Conservation (phyloP, 2,329 filamentous ascomycete genomes). For the Pochonia chlamydosporia region DNA sequence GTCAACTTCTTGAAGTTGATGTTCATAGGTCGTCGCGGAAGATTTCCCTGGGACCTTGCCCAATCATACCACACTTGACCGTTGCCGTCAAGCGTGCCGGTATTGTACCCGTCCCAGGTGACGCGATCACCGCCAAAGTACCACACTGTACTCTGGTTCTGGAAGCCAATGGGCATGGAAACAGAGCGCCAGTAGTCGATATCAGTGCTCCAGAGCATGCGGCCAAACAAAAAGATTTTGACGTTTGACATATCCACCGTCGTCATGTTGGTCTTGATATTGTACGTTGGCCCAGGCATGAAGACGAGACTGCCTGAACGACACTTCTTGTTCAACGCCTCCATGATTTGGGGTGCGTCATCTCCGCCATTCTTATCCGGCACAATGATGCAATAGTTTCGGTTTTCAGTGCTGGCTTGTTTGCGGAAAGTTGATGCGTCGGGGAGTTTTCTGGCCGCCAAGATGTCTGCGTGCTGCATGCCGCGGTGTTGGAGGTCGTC, state of each 20-base stretch:
- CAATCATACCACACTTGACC: conserved; percentile 55
- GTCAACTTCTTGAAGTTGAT: conserved; percentile 37
- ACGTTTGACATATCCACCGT: conserved; percentile 26
- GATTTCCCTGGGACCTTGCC: conserved; percentile 36
- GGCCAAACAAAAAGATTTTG: conserved; percentile 37
- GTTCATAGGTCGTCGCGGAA: conserved; percentile 45
- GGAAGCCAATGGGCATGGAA: conserved; percentile 45
- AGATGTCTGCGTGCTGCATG: conserved; percentile 1
- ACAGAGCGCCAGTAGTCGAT: conserved; percentile 47
- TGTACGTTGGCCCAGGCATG: conserved; percentile 26
- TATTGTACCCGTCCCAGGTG: conserved; percentile 40
- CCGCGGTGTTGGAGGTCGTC: conserved; percentile 2
- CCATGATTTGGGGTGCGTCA: conserved; percentile 24
- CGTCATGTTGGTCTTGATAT: conserved; percentile 29
- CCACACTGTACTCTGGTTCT: conserved; percentile 51
- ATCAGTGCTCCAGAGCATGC: conserved; percentile 35
- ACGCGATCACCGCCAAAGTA: conserved; percentile 48
- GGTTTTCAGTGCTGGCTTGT: conserved; percentile 13
- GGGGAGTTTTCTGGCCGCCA: background rate
- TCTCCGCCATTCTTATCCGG: conserved; percentile 20
- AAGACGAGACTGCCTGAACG: conserved; percentile 23
- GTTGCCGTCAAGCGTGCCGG: conserved; percentile 52
- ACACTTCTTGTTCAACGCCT: conserved; percentile 25
- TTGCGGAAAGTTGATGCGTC: background rate
- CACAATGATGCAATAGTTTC: conserved; percentile 22